Base-by-base conservation (phyloP, 495 filamentous ascomycete species). In the Penicillium ucsense region DNA sequence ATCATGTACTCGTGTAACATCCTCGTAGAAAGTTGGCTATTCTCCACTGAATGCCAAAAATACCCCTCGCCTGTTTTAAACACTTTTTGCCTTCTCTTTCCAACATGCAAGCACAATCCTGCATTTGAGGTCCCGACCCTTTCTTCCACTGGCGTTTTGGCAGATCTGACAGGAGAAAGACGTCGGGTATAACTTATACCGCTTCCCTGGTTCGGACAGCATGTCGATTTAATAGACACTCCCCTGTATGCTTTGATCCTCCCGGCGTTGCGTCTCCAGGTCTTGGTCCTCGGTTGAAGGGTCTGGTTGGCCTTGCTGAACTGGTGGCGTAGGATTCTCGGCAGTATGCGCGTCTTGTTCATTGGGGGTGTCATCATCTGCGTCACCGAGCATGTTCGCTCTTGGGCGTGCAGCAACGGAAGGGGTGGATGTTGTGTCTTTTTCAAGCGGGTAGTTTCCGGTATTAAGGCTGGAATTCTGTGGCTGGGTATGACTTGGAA, bases 331-430 rank as follows among this genome's bases (percentile, higher is more conserved):
- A 11, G 8, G 41, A 5, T 30, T 9, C 31, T 33, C 31, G 0
- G 45, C n/a, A 31, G 32, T 27, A 38, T 37, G 12, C 5, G 48
- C 32, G 10, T 49, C 53, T n/a, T 48, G 49, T 27, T 43, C 36
- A 3, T 37, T 52, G 7, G 55, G 53, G 29, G 45, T 37, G n/a
- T 32, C 43, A 31, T 72, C 38, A 56, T 72, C 32, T 7, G 62
- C 30, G 53, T 71, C 39, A 50, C 64, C 38, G 49, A 69, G 38
- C 70, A 81, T 57, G 67, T 74, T 44, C 53, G 64, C 29, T 56
- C 68, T 38, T 45, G 70, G 4, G 50, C 71, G 29, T 52, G 67
- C 27, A 69, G 73, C 41, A 59, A 76, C 41, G 54, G 52, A 57
- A 28, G 38, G 28, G 3, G 37, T 43, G 2, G 53, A 52, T 4